Conservation (phyloP, 1,284 basidiomycete genomes). For the Moesziomyces aphidis region DNA sequence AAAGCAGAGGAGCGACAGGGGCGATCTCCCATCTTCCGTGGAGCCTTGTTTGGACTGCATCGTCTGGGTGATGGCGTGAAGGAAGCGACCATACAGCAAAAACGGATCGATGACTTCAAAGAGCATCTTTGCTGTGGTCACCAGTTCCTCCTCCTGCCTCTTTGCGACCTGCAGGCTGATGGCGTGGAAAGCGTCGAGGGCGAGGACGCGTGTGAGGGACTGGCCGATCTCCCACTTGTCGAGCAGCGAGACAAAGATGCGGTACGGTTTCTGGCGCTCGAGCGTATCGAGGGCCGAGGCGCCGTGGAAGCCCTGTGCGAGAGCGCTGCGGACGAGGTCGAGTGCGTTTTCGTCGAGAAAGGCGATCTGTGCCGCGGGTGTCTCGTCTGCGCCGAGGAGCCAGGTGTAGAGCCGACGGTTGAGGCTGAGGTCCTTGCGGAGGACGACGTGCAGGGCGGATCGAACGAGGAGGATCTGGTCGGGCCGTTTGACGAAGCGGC, state of each 20-base stretch:
- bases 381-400: constrained; percentile 83
- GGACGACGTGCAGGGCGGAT: constrained; percentile 64
- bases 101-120: constrained; percentile 93
- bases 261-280: constrained; percentile 84
- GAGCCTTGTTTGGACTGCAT: constrained; percentile 68
- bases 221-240: constrained; percentile 97
- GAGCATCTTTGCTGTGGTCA: constrained; percentile 86
- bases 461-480: constrained; percentile 58
- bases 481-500: constrained; percentile 18
- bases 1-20: constrained; percentile 72
- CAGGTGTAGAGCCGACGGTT: constrained; percentile 93
- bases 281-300: constrained; percentile 72
- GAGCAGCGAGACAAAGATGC: constrained; percentile 91
- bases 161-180: constrained; percentile 74
- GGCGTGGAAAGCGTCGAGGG: constrained; percentile 82
- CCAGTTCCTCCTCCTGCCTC: constrained; percentile 75
- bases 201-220: constrained; percentile 79
- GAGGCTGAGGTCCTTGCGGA: constrained; percentile 90
- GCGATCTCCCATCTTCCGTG: constrained; percentile 9
- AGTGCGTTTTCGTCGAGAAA: constrained; percentile 52
- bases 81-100: constrained; percentile 84
- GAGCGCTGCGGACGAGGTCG: constrained; percentile 39
- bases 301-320: constrained; percentile 44
- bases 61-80: constrained; percentile 69
- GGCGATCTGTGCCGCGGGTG: constrained; percentile 69